Conservation (phyloP, 2,329 filamentous ascomycete genomes). For the Pseudopyricularia javanii region DNA sequence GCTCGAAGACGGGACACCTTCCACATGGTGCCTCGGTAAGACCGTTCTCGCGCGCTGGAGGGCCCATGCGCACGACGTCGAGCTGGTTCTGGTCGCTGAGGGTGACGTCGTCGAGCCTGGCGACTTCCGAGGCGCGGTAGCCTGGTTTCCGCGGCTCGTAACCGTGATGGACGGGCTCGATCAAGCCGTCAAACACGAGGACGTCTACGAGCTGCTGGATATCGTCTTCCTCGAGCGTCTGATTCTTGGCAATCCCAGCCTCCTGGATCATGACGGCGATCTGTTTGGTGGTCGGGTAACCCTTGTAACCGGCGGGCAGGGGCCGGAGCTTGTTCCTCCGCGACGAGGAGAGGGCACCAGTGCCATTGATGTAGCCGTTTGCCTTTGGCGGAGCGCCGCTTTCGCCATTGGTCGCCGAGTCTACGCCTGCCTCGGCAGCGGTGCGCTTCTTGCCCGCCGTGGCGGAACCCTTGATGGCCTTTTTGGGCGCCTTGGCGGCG, state of each 20-base stretch:
- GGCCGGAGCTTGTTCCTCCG: constrained; percentile 28
- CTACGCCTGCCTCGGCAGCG: constrained; percentile 9
- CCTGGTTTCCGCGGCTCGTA: constrained; percentile 30
- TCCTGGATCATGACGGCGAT: constrained; percentile 65
- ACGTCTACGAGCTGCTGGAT: constrained; percentile 80
- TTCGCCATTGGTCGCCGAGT: not conserved
- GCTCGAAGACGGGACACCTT: constrained; percentile 80
- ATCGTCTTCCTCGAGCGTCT: constrained; percentile 58
- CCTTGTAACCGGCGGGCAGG: constrained; percentile 53
- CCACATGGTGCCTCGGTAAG: constrained; percentile 86
- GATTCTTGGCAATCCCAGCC: constrained; percentile 59
- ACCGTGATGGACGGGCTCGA: constrained; percentile 47
- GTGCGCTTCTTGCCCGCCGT: constrained; percentile 14
- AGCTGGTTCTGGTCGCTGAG: constrained; percentile 17
- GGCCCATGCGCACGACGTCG: constrained; percentile 15
- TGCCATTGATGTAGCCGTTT: constrained; percentile 13
- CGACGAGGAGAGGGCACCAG: constrained; percentile 8
- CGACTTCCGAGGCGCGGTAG: constrained; percentile 39
- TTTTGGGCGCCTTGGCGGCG: constrained; percentile 32
- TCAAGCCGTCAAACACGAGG: constrained; percentile 73
- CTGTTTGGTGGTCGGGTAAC: constrained; percentile 69
- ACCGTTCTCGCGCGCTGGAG: constrained; percentile 47
- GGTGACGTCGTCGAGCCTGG: constrained; percentile 25
- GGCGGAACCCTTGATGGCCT: constrained; percentile 37
- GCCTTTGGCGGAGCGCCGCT: constrained; percentile 6